Evolutionary conservation across 2,329 filamentous ascomycete genomes (phyloP).

Genomic region (Didymella exigua): DNA sequence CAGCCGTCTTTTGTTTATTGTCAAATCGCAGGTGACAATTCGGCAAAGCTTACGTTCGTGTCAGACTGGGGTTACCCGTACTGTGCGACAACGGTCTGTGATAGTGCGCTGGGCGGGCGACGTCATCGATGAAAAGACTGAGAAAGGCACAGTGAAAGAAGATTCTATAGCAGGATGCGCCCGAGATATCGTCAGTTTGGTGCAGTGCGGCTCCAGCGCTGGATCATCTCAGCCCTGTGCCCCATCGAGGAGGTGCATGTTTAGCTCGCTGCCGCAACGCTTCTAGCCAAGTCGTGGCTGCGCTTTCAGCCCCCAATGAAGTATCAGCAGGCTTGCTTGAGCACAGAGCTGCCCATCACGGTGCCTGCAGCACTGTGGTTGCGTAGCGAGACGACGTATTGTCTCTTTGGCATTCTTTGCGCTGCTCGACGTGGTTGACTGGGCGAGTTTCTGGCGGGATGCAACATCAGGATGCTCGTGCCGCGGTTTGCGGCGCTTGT

Average conservation of each 20-base stretch:
- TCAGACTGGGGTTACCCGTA: constrained; percentile 5
- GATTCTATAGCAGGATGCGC: background rate
- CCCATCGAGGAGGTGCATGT: constrained; percentile 3
- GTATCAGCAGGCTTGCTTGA: background rate
- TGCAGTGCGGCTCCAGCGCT: constrained; percentile 4
- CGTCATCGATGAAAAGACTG: constrained; percentile 3
- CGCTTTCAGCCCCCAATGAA: constrained; percentile 3
- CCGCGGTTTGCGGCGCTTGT: background rate
- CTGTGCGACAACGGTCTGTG: constrained; percentile 1
- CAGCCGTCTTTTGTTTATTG: constrained; percentile 12
- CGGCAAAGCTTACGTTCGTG: background rate
- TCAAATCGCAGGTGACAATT: background rate
- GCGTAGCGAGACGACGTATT: background rate
- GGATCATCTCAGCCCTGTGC: constrained; percentile 11
- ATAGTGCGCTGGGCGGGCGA: background rate
- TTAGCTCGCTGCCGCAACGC: constrained; percentile 9
- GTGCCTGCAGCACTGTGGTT: background rate
- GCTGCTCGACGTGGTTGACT: background rate
- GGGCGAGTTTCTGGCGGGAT: background rate
- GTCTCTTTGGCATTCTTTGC: background rate
- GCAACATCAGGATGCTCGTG: background rate
- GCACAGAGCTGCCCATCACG: background rate
- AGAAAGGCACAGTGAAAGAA: constrained; percentile 1
- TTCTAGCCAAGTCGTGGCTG: constrained; percentile 6
- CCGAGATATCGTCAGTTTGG: background rate